phyloP scores from a whole-genome alignment of 2,329 filamentous ascomycete genomes.

The Scleromitrula shiraiana region DNA sequence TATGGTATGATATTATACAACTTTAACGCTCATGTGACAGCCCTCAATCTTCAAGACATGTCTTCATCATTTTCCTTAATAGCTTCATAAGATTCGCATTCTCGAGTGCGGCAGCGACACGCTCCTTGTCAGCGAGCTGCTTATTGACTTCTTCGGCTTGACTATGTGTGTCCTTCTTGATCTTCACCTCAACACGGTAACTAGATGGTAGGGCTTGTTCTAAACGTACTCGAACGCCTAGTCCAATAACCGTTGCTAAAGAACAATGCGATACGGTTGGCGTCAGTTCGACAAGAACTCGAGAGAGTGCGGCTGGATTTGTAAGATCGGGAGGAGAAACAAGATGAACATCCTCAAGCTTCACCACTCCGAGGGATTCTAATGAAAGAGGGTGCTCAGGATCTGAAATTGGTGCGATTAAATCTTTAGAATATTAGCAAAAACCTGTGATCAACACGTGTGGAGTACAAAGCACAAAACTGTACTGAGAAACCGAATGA shows the following conservation, averaged over 20 bases:
- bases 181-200: slow-evolving; percentile 84
- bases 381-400: slow-evolving; percentile 94
- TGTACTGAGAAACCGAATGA: no score
- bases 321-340: slow-evolving; percentile 51
- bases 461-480: no score
- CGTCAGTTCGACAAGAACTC: slow-evolving; percentile 80
- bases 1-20: no score
- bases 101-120: slow-evolving; percentile 88
- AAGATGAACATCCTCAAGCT: slow-evolving; percentile 87
- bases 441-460: no score
- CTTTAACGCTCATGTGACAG: neutral
- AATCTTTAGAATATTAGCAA: slow-evolving; percentile 51
- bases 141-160: slow-evolving; percentile 96
- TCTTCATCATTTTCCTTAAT: slow-evolving; percentile 87
- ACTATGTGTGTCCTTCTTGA: slow-evolving; percentile 93
- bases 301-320: slow-evolving; percentile 51
- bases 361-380: slow-evolving; percentile 88
- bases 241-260: slow-evolving; percentile 88
- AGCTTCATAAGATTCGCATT: slow-evolving; percentile 86
- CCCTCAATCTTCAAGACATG: slow-evolving; percentile 41
- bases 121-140: slow-evolving; percentile 91
- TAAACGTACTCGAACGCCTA: slow-evolving; percentile 84
- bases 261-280: slow-evolving; percentile 97
- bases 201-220: slow-evolving; percentile 87
- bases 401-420: slow-evolving; percentile 91